Conservation (phyloP, 768 basidiomycete genomes). For the Mycena crocata region DNA sequence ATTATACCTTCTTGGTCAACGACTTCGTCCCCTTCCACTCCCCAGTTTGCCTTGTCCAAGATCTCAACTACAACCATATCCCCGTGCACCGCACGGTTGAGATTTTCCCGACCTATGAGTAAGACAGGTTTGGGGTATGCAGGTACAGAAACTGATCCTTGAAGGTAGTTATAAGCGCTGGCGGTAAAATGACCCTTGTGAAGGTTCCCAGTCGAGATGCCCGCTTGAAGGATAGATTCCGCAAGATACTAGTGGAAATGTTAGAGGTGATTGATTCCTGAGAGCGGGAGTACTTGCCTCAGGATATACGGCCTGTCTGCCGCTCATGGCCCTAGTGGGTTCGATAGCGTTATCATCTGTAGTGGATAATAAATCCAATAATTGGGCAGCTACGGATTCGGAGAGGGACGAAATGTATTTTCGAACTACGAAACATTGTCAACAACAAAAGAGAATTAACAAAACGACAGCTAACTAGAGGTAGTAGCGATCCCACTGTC, state of each 20-base stretch:
- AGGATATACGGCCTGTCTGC: conserved; percentile 74
- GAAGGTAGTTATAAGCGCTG: conserved; percentile 92
- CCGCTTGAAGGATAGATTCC: conserved; percentile 75
- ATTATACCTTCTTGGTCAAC: conserved; percentile 89
- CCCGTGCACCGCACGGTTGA: conserved; percentile 95
- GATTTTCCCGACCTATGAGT: conserved; percentile 88
- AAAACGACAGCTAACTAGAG: conserved; percentile 61
- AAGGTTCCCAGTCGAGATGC: conserved; percentile 85
- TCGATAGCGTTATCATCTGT: conserved; percentile 72
- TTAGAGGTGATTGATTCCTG: background rate
- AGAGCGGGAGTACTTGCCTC: conserved; percentile 62
- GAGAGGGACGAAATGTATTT: conserved; percentile 85
- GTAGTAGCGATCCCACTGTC: conserved; percentile 67
- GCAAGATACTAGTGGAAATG: conserved; percentile 76
- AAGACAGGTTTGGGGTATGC: conserved; percentile 83
- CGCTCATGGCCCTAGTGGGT: conserved; percentile 65
- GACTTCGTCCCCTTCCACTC: conserved; percentile 90
- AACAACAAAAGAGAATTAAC: background rate
- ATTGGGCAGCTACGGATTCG: conserved; percentile 59
- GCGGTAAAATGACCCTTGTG: conserved; percentile 96
- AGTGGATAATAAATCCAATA: conserved; percentile 87
- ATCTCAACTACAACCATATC: conserved; percentile 94
- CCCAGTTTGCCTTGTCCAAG: conserved; percentile 91
- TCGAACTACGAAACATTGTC: conserved; percentile 59
- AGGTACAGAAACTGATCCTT: conserved; percentile 87